A percentile compares a stretch with the other conserved stretches of the same genome.
phyloP scores from a whole-genome alignment of 169 alveolate genomes.

The Plasmodium vinckei region DNA sequence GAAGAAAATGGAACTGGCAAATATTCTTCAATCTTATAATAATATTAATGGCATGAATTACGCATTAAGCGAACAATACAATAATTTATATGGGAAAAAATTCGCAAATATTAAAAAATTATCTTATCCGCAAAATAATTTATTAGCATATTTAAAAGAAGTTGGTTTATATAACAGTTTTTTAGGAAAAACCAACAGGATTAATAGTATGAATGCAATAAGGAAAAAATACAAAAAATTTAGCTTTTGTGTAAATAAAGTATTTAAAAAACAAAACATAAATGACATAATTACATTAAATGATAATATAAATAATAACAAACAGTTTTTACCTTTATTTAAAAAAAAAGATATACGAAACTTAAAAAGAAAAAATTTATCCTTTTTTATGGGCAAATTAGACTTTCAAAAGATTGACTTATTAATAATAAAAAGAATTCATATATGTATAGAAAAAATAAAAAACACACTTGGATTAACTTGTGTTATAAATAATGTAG shows the following conservation, averaged over 20 bases:
- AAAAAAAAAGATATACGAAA: constrained; percentile 44
- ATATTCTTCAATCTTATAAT: neutral
- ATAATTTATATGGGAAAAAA: constrained; percentile 6
- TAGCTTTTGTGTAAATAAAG: constrained; percentile 52
- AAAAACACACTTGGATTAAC: constrained; percentile 36
- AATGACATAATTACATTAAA: constrained; percentile 59
- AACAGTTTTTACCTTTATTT: constrained; percentile 37
- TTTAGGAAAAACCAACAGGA: constrained; percentile 3
- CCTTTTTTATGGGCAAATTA: constrained; percentile 54
- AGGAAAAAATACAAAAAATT: constrained; percentile 51
- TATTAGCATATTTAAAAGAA: neutral
- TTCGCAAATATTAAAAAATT: constrained; percentile 14
- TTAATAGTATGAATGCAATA: constrained; percentile 15
- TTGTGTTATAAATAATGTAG: constrained; percentile 59
- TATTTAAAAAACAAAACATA: constrained; percentile 47
- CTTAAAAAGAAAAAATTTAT: constrained; percentile 27
- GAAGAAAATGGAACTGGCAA: neutral
- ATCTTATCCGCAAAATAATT: constrained; percentile 30
- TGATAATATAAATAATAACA: constrained; percentile 64
- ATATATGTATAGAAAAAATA: constrained; percentile 36
- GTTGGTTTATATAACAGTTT: neutral
- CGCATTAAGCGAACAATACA: constrained; percentile 1
- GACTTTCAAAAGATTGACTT: constrained; percentile 49
- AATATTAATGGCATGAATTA: neutral
- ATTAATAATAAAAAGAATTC: constrained; percentile 64